These are phyloP conservation scores for Bretziella fagacearum DNA, from an alignment of 2,329 filamentous ascomycete species.

Conservation along the genomic window DNA sequence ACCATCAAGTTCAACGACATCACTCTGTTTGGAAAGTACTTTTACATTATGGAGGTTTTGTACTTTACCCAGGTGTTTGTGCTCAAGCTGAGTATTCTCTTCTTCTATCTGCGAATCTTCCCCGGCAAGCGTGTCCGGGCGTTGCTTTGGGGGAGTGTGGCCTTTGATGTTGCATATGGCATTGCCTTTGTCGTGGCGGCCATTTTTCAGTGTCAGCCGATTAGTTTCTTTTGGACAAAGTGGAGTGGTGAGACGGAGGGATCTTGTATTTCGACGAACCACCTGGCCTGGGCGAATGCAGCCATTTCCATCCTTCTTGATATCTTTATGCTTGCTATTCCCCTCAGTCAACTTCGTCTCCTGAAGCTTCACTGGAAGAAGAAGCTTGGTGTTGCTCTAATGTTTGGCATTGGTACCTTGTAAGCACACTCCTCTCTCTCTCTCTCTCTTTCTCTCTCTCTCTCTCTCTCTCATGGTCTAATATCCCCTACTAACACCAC, in stretches of 20 bases:
- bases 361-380: conserved; percentile 28
- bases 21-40: conserved; percentile 24
- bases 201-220: conserved; percentile 31
- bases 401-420: conserved; percentile 29
- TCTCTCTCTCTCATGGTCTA: background rate
- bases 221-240: conserved; percentile 32
- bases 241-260: conserved; percentile 32
- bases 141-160: conserved; percentile 24
- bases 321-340: conserved; percentile 30
- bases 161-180: conserved; percentile 23
- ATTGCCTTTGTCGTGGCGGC: conserved; percentile 24
- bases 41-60: conserved; percentile 25
- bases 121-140: conserved; percentile 21
- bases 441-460: background rate
- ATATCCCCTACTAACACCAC: conserved; percentile 8
- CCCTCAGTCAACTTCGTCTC: conserved; percentile 25
- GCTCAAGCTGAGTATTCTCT: conserved; percentile 31
- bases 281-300: conserved; percentile 30
- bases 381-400: conserved; percentile 27
- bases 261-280: conserved; percentile 28
- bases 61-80: conserved; percentile 28
- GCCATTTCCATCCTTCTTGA: conserved; percentile 32
- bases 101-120: conserved; percentile 36
- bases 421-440: conserved; percentile 15
- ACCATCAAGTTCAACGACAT: conserved; percentile 25